These are phyloP conservation scores for Boletellus emodensis DNA, from an alignment of 768 basidiomycete genomes.

Conservation along the genomic window DNA sequence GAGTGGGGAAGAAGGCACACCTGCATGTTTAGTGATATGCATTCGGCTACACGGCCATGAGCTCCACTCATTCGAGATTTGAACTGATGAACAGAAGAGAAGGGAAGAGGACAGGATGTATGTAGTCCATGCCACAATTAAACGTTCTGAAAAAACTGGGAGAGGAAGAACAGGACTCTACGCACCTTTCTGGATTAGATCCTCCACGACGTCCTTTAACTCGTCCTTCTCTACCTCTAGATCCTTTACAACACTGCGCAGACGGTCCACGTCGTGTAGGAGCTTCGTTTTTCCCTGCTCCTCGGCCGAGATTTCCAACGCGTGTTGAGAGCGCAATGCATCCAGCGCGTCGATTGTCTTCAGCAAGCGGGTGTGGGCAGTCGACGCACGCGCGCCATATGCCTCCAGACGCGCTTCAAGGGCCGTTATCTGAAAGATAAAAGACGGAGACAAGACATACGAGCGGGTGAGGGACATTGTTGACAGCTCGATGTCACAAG, in stretches of 20 bases:
- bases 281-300: constrained; percentile 33
- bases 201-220: constrained; percentile 48
- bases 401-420: constrained; percentile 34
- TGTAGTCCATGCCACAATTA: neutral
- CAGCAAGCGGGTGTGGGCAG: constrained; percentile 44
- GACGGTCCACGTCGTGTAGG: constrained; percentile 36
- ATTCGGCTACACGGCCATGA: constrained; percentile 47
- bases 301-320: constrained; percentile 36
- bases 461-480: neutral
- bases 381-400: constrained; percentile 37
- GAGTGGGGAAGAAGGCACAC: constrained; percentile 31
- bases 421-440: constrained; percentile 20
- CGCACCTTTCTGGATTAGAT: constrained; percentile 60
- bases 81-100: constrained; percentile 32
- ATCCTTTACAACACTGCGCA: constrained; percentile 28
- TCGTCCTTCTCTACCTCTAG: constrained; percentile 50
- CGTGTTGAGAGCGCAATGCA: constrained; percentile 36
- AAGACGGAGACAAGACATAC: neutral
- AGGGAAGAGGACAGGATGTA: neutral
- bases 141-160: neutral
- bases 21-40: constrained; percentile 37
- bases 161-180: neutral
- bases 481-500: too few relatives aligned
- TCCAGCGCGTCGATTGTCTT: constrained; percentile 51
- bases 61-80: constrained; percentile 41